A percentile compares a stretch with the other conserved stretches of the same genome.
phyloP scores from a whole-genome alignment of 108 stramenopile species.

The Pseudonitzschia multistriata region DNA sequence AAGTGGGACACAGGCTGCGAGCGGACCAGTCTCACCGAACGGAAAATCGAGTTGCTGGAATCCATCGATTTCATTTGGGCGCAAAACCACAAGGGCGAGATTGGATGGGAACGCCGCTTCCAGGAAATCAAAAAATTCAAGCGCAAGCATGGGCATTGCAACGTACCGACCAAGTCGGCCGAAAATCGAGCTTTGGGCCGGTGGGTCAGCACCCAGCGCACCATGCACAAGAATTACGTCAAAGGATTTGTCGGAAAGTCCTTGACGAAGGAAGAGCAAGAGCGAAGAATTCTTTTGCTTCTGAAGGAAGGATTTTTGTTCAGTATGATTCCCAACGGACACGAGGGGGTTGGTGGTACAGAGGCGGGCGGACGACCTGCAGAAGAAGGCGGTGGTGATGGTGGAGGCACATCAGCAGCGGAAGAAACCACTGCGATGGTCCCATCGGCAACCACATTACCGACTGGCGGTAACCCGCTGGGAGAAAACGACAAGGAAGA shows the following conservation, averaged over 20 bases:
- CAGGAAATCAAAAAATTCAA: conserved; percentile 42
- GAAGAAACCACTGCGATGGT: not conserved
- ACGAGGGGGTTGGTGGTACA: not conserved
- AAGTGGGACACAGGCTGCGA: conserved; percentile 30
- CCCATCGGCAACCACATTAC: not conserved
- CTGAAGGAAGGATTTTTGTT: conserved; percentile 33
- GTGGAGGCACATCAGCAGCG: not conserved
- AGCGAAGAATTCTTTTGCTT: conserved; percentile 21
- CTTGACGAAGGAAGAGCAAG: conserved; percentile 23
- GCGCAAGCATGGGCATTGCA: conserved; percentile 36
- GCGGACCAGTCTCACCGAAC: conserved; percentile 44
- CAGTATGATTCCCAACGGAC: conserved; percentile 21
- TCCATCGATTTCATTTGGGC: conserved; percentile 59
- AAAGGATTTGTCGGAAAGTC: conserved; percentile 14
- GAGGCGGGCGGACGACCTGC: not conserved
- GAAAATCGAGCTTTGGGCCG: conserved; percentile 51
- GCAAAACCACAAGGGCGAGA: conserved; percentile 49
- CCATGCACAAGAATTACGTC: conserved; percentile 40
- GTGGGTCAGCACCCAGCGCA: conserved; percentile 55
- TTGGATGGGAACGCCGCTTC: conserved; percentile 55
- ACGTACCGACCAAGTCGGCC: conserved; percentile 56
- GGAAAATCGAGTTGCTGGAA: conserved; percentile 36
- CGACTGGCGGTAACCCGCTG: no score
- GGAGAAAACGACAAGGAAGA: no score
- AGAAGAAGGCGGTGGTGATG: not conserved